Evolutionary conservation across 306 rosid species (phyloP).

Genomic region (Carpinus fangiana): DNA sequence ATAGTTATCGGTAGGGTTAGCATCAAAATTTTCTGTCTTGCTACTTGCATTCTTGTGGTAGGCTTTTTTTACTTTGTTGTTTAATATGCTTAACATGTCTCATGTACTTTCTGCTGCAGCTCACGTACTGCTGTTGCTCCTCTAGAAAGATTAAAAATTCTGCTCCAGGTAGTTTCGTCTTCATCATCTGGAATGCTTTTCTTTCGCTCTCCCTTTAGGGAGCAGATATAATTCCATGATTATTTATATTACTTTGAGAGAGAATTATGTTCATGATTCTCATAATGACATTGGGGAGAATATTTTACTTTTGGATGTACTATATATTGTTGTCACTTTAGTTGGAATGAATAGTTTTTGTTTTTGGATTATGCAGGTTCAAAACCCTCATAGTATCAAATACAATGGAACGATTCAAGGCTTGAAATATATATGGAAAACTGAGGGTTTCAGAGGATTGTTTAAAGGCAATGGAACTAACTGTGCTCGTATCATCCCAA

Average conservation of each 20-base stretch:
- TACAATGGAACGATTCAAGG: conserved; percentile 69
- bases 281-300: background rate
- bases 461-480: conserved; percentile 78
- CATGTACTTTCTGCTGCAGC: conserved; percentile 34
- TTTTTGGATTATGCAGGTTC: conserved; percentile 47
- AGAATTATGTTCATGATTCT: background rate
- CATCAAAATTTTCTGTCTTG: conserved; percentile 4
- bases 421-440: conserved; percentile 58
- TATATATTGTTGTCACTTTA: background rate
- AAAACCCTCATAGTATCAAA: conserved; percentile 46
- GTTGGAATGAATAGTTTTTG: conserved; percentile 27
- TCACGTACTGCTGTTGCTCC: conserved; percentile 74
- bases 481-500: conserved; percentile 73
- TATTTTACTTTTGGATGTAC: background rate
- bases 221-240: background rate
- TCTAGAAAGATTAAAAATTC: conserved; percentile 63
- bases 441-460: conserved; percentile 63
- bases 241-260: background rate
- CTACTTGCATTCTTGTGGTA: background rate
- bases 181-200: background rate
- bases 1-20: background rate
- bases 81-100: background rate
- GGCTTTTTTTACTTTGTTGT: conserved; percentile 3
- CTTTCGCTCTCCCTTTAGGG: background rate
- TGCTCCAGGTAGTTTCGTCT: conserved; percentile 48